Conservation (phyloP, 2,329 filamentous ascomycete species). For the Cytospora leucostoma region DNA sequence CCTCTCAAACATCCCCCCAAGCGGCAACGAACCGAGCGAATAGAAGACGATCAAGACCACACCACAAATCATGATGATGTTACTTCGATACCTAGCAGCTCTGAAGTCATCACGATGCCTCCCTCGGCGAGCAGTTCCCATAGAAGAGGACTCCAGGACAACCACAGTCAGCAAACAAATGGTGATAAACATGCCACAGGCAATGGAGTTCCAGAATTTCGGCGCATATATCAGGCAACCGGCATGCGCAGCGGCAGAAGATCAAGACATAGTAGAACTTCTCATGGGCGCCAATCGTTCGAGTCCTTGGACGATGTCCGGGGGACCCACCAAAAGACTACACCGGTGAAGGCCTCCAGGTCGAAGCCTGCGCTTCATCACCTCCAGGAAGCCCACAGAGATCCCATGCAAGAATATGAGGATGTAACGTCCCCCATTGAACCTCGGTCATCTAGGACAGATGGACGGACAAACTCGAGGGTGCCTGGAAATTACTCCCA, state of each 20-base stretch:
- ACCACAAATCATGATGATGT: neutral
- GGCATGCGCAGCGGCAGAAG: neutral
- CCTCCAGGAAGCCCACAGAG: neutral
- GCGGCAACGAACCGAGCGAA: slow-evolving; percentile 21
- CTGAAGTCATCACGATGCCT: neutral
- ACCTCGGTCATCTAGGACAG: neutral
- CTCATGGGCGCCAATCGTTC: neutral
- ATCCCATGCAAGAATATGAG: slow-evolving; percentile 22
- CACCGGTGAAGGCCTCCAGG: neutral
- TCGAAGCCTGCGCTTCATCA: neutral
- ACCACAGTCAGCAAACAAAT: slow-evolving; percentile 15
- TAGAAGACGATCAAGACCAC: slow-evolving; percentile 4
- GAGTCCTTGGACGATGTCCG: neutral
- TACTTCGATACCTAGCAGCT: slow-evolving; percentile 5
- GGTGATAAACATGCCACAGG: slow-evolving; percentile 15
- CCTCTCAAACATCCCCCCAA: slow-evolving; percentile 5
- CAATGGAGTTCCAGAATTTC: slow-evolving; percentile 11
- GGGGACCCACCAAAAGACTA: neutral
- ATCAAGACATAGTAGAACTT: slow-evolving; percentile 16
- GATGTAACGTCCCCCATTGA: neutral
- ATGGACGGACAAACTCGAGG: neutral
- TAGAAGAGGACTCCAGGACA: slow-evolving; percentile 10
- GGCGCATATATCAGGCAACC: neutral
- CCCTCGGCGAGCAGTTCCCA: neutral
- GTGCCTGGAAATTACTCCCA: neutral